Conservation (phyloP, 345 rosid species). For the Eucalyptus cloeziana region DNA sequence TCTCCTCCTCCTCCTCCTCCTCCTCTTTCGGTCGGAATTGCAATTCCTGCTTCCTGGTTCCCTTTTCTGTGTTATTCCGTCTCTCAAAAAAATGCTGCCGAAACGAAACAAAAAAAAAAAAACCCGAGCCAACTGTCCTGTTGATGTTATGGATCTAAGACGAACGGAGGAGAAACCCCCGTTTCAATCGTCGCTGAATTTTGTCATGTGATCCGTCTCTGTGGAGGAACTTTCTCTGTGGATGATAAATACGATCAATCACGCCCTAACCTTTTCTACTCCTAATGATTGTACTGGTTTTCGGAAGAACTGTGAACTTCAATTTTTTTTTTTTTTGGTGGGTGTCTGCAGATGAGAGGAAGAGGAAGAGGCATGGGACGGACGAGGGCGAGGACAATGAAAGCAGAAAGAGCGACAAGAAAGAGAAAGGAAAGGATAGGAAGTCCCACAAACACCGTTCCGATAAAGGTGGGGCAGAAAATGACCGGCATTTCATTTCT, state of each 20-base stretch:
- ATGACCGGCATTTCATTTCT: neutral
- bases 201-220: neutral
- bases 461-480: slow-evolving; percentile 22
- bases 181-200: neutral
- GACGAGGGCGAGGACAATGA: slow-evolving; percentile 26
- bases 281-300: neutral
- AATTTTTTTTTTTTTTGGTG: neutral
- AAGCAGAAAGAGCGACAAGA: slow-evolving; percentile 30
- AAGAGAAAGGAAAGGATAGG: slow-evolving; percentile 25
- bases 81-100: neutral
- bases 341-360: slow-evolving; percentile 35
- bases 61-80: no score
- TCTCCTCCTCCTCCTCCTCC: neutral
- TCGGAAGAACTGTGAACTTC: neutral
- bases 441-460: slow-evolving; percentile 32
- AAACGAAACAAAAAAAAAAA: neutral
- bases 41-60: neutral
- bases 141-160: neutral
- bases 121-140: neutral
- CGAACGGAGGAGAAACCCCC: neutral
- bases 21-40: neutral
- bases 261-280: neutral
- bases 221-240: neutral
- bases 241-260: neutral
- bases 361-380: slow-evolving; percentile 36